Percentiles rank a stretch among this genome's conserved stretches.
Conservation (phyloP, 1,284 basidiomycete species). For the Irpex sp. region DNA sequence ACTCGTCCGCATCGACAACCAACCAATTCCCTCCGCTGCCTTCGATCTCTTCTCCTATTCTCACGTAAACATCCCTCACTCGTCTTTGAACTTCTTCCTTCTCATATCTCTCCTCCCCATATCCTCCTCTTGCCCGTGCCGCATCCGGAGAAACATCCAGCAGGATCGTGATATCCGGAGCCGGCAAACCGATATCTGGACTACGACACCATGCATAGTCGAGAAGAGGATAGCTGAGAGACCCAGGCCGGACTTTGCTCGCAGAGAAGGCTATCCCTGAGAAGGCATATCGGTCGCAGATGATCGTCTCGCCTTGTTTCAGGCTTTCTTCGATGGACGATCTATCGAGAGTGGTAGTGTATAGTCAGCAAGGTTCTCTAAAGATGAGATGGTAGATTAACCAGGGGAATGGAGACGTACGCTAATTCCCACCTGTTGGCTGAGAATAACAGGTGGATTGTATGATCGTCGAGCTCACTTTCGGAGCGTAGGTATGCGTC, state of each 20-base stretch:
- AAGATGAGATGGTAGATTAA: neutral
- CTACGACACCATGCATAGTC: constrained; percentile 77
- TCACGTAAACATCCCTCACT: constrained; percentile 64
- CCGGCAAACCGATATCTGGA: constrained; percentile 84
- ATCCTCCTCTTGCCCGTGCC: constrained; percentile 78
- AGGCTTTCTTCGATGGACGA: constrained; percentile 63
- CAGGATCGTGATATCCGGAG: constrained; percentile 88
- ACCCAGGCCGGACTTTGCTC: constrained; percentile 61
- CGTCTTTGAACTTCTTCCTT: constrained; percentile 70
- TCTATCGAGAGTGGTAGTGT: constrained; percentile 34
- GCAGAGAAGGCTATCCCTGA: constrained; percentile 95
- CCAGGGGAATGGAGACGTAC: constrained; percentile 42
- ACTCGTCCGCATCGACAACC: constrained; percentile 61
- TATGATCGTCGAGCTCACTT: constrained; percentile 86
- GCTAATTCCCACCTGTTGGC: constrained; percentile 97
- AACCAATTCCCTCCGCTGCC: constrained; percentile 47
- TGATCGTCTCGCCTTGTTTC: constrained; percentile 63
- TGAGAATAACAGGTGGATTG: constrained; percentile 93
- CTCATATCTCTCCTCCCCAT: constrained; percentile 90
- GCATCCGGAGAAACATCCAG: constrained; percentile 77
- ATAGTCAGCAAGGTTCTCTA: neutral
- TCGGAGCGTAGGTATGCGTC: constrained; percentile 86
- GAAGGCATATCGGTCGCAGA: constrained; percentile 96
- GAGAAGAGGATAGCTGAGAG: constrained; percentile 17
- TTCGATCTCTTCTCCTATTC: constrained; percentile 54